Evolutionary conservation across 495 filamentous ascomycete genomes (phyloP), one percentile per base, ranked within the genome.

Genomic region (Talaromyces ruber): DNA sequence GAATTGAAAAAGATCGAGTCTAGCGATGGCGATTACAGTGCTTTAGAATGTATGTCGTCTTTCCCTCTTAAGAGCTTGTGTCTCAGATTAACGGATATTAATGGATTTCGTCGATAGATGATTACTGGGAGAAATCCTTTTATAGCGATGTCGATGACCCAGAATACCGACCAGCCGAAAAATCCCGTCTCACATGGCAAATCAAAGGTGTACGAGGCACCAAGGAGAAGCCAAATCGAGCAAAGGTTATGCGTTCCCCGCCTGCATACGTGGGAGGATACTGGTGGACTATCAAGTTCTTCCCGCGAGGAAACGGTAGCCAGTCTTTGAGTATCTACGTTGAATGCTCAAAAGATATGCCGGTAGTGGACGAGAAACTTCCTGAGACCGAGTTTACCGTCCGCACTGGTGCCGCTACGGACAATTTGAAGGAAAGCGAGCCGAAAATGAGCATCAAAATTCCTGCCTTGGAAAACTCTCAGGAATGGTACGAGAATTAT

Each of bases 281-380:
- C 64, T 86, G 86, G 71, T 88, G 85, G 85, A 84, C 81, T 22
- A 84, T 89, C 72, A 88, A 87, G 66, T 87, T 87, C 71, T 89
- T 84, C 63, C 86, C 86, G 16, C 78, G 80, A 50, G 86, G 86
- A 21, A 87, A 88, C 68, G 81, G 84, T 65, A 82, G 82, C 3
- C 76, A 82, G 59, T 79, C 80, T n/a, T 63, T 87, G 57, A 87
- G 84, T 63, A 69, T 86, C 29, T 88, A 88, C 62, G 71, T 89
- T 16, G 86, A 88, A 70, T 86, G 84, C 68, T 82, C 84, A 2
- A 63, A 69, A 64, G 79, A 75, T 0, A 68, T 72, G 70, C 82
- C 77, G 24, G 59, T 63, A 14, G 68, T 72, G 2, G 71, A 80
- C 22, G 69, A 76, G 11, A 65, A 72, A 4, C 60, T 73, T 18